Evolutionary conservation across 257 asterid species (phyloP), one percentile per base, ranked within the genome.

Genomic region (Vinca minor): DNA sequence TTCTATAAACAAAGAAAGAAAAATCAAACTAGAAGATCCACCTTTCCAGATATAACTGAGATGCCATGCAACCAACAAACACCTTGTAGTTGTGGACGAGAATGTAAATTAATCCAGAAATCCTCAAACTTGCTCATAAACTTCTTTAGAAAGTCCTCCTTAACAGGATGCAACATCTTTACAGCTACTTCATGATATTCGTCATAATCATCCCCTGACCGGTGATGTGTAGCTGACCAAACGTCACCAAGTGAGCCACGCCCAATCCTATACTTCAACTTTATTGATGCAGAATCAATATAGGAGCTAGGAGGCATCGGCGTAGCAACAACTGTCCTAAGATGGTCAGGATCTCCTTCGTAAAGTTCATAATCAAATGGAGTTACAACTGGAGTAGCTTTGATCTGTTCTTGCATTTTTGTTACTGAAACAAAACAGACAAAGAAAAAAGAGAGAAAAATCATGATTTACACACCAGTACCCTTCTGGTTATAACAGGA

Each of bases 51-150:
- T 61, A 78, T 71, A 68, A 75, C 63, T 0, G 85, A 75, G 76
- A 85, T 77, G 28, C 93, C 93, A 64, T 77, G 89, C 83, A 83
- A 71, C 85, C 89, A 85, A 63, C 94, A 85, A 36, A 83, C 76
- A 58, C 85, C 79, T 63, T 71, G 76, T 54, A 76, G 52, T 26
- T 74, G 78, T 55, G 65, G 69, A 56, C 1, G 18, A 49, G 84
- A 77, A 67, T 64, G 72, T 44, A 71, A 63, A 56, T 66, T 50
- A 38, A 69, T 55, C 84, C 92, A 85, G 31, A 77, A 56, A 54
- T 73, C 76, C 59, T 56, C 71, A 38, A 77, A 81, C 73, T 68
- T 85, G 12, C 52, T 62, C 62, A 77, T 65, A 69, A 81, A 73
- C 39, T 68, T 65, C 44, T 68, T 71, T 36, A 79, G 44, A 20